A percentile compares a stretch with the other conserved stretches of the same genome.
phyloP scores from a whole-genome alignment of 2,329 filamentous ascomycete genomes.

The Pseudogymnoascus sp. region DNA sequence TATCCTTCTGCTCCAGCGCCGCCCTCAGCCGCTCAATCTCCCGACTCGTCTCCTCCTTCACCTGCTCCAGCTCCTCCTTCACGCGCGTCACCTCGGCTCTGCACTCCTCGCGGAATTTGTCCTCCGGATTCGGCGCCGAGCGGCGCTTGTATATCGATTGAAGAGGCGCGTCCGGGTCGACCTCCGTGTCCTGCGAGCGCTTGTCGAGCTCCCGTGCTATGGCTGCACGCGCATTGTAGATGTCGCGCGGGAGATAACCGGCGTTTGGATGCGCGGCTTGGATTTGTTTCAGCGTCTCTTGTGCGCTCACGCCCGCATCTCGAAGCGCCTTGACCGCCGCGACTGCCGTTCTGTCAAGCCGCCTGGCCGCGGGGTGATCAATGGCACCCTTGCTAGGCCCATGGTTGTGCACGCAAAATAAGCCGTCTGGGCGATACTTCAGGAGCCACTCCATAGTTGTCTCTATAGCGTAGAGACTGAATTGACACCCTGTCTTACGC shows the following conservation, averaged over 20 bases:
- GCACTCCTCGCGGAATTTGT: conserved; percentile 54
- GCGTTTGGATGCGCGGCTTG: conserved; percentile 57
- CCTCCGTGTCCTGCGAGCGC: conserved; percentile 41
- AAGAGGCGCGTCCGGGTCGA: conserved; percentile 46
- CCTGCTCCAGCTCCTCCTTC: conserved; percentile 46
- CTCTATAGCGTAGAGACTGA: conserved; percentile 63
- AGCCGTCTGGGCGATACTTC: conserved; percentile 51
- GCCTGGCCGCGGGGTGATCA: conserved; percentile 57
- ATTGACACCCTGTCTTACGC: conserved; percentile 60
- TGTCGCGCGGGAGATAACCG: conserved; percentile 54
- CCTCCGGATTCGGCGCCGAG: conserved; percentile 39
- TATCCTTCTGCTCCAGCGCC: conserved; percentile 54
- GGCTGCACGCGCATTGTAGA: conserved; percentile 59
- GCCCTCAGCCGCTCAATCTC: conserved; percentile 50
- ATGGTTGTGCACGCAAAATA: conserved; percentile 55
- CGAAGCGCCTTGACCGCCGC: conserved; percentile 58
- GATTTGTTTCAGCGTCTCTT: conserved; percentile 57
- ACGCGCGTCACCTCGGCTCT: conserved; percentile 51
- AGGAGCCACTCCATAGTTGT: conserved; percentile 60
- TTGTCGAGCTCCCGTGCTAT: conserved; percentile 59
- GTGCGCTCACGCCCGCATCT: conserved; percentile 55
- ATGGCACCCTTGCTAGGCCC: conserved; percentile 58
- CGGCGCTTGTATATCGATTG: conserved; percentile 57
- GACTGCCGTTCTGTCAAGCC: conserved; percentile 59
- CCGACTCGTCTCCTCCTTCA: conserved; percentile 48